A percentile compares a stretch with the other conserved stretches of the same genome.
These are phyloP conservation scores for Fagopyrum tataricum DNA, from an alignment of 148 eudicot species.

Conservation along the genomic window DNA sequence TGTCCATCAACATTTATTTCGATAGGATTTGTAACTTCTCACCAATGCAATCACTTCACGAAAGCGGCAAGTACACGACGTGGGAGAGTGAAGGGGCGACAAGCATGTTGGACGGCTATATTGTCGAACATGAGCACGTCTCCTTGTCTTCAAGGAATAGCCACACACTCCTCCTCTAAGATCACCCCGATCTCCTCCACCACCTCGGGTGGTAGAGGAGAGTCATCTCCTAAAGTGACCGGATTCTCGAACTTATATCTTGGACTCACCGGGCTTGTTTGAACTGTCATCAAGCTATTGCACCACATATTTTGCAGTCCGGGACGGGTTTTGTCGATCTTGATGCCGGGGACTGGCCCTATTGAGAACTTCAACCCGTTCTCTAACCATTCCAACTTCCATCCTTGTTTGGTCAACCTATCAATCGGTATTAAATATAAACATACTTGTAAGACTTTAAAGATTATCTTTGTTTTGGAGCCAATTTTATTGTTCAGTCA, in stretches of 20 bases:
- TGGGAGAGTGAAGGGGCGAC: background rate
- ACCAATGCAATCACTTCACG: no score
- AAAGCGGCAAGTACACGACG: background rate
- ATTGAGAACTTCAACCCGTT: background rate
- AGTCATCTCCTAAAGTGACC: background rate
- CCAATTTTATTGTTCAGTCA: no score
- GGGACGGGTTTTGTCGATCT: background rate
- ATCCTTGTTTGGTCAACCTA: background rate
- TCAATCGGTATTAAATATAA: background rate
- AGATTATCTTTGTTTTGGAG: no score
- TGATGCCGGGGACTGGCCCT: background rate
- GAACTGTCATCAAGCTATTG: background rate
- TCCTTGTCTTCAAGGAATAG: background rate
- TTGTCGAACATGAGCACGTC: background rate
- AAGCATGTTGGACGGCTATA: background rate
- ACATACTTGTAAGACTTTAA: conserved; percentile 6
- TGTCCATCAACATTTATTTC: no score
- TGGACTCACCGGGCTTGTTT: background rate
- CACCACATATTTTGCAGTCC: background rate
- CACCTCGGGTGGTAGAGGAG: background rate
- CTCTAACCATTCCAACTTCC: background rate
- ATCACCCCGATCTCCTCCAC: background rate
- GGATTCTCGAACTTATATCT: background rate
- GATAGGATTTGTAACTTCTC: no score
- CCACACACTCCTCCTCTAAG: background rate